A percentile compares a stretch with the other conserved stretches of the same genome.
Evolutionary conservation across 2,329 filamentous ascomycete genomes (phyloP).

Genomic region (Fusarium papillatum): DNA sequence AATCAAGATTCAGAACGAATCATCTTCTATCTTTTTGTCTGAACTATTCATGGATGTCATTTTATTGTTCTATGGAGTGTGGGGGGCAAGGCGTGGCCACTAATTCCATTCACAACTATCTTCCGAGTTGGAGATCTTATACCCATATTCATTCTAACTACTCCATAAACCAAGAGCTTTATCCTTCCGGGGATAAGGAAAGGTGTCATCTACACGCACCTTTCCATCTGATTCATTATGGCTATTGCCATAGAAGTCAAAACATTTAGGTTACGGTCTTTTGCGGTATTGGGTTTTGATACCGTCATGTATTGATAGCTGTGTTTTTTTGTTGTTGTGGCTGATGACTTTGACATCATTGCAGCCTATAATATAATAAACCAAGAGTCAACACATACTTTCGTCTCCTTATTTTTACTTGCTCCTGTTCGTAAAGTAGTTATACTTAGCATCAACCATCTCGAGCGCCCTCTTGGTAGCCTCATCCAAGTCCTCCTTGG

Average conservation of each 20-base stretch:
- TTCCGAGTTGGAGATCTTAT: neutral
- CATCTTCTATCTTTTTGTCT: neutral
- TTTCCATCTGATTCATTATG: no score
- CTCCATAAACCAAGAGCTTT: neutral
- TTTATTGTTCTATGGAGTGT: fast-evolving
- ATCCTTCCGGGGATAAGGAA: no score
- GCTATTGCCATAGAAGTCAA: no score
- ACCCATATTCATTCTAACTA: neutral
- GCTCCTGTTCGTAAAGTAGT: constrained; percentile 36
- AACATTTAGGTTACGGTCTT: no score
- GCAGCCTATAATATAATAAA: no score
- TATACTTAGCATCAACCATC: constrained; percentile 46
- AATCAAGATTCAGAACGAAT: constrained; percentile 17
- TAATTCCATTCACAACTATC: neutral
- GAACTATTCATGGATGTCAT: neutral
- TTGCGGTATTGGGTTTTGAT: no score
- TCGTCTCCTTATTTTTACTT: neutral
- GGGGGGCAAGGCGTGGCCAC: neutral
- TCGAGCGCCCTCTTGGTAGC: constrained; percentile 63
- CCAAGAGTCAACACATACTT: no score
- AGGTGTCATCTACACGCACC: no score
- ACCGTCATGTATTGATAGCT: no score
- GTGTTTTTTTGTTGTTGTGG: no score
- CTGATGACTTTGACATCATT: no score
- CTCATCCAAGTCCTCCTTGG: constrained; percentile 70